Percentiles rank a stretch among this genome's conserved stretches.
Evolutionary conservation across 306 rosid species (phyloP).

Genomic region (Potentilla sterilis): DNA sequence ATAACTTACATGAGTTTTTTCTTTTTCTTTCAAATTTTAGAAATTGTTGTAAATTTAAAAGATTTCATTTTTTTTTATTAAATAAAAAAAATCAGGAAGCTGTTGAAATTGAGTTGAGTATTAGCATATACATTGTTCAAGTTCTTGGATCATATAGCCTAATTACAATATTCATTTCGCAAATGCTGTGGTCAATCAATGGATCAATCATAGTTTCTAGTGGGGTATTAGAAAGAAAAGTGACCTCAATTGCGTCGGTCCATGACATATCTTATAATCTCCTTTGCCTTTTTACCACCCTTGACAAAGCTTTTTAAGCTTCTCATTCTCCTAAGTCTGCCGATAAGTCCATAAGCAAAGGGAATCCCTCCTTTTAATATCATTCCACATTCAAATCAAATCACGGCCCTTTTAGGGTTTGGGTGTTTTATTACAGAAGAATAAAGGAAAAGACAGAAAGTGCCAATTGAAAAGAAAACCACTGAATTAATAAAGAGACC

Average conservation of each 20-base stretch:
- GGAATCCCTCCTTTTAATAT: conserved; percentile 19
- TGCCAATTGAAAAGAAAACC: conserved; percentile 26
- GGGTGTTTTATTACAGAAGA: conserved; percentile 60
- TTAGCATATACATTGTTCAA: too few species aligned
- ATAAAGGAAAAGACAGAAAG: conserved; percentile 51
- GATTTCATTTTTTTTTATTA: too few species aligned
- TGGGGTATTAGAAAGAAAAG: conserved; percentile 31
- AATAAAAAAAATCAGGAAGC: too few species aligned
- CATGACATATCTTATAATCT: conserved; percentile 15
- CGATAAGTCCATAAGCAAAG: neutral
- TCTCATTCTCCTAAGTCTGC: conserved; percentile 18
- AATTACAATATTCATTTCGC: neutral
- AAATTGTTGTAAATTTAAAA: too few species aligned
- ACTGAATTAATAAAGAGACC: conserved; percentile 5
- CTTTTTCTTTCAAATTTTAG: too few species aligned
- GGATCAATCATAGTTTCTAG: conserved; percentile 55
- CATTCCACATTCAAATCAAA: conserved; percentile 35
- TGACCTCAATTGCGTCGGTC: conserved; percentile 17
- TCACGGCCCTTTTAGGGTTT: conserved; percentile 50
- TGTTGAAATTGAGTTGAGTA: too few species aligned
- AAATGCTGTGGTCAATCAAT: conserved; percentile 42
- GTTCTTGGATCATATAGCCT: too few species aligned
- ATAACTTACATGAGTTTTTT: too few species aligned
- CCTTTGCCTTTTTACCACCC: conserved; percentile 27
- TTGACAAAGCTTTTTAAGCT: conserved; percentile 35